These are phyloP conservation scores for Pyrenochaeta sp. DNA, from an alignment of 2,329 filamentous ascomycete genomes.

Conservation along the genomic window DNA sequence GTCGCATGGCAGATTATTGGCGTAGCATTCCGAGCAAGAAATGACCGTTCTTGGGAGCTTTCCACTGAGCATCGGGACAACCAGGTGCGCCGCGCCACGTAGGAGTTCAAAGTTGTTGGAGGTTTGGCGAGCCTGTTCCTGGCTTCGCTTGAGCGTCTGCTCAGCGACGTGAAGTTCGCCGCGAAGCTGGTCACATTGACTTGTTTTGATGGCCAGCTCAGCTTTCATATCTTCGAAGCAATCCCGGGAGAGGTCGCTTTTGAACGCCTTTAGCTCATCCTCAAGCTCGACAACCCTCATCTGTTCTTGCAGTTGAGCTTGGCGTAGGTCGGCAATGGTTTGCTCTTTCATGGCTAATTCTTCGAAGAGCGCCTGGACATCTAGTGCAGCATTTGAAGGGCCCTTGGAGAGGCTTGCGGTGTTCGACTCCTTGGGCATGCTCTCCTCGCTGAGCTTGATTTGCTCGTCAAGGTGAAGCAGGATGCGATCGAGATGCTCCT, in stretches of 20 bases:
- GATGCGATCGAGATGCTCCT: too few species aligned
- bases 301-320: slow-evolving; percentile 17
- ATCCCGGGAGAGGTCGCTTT: slow-evolving; percentile 7
- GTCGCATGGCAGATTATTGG: slow-evolving; percentile 35
- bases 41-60: slow-evolving; percentile 31
- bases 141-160: slow-evolving; percentile 8
- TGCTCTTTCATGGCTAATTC: slow-evolving; percentile 17
- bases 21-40: slow-evolving; percentile 39
- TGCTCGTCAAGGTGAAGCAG: too few species aligned
- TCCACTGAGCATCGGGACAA: slow-evolving; percentile 19
- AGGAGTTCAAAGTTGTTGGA: slow-evolving; percentile 20
- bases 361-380: too few species aligned
- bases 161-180: slow-evolving; percentile 17
- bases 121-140: slow-evolving; percentile 16
- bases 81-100: slow-evolving; percentile 34
- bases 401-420: too few species aligned
- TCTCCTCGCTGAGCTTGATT: slow-evolving; percentile 4
- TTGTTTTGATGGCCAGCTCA: slow-evolving; percentile 28
- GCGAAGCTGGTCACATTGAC: slow-evolving; percentile 24
- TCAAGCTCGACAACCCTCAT: slow-evolving; percentile 15
- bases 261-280: slow-evolving; percentile 15
- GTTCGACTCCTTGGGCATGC: too few species aligned
- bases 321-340: slow-evolving; percentile 12
- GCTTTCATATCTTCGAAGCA: slow-evolving; percentile 11
- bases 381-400: too few species aligned